Base-by-base conservation (phyloP, 495 filamentous ascomycete species). In the Niebla homalea region DNA sequence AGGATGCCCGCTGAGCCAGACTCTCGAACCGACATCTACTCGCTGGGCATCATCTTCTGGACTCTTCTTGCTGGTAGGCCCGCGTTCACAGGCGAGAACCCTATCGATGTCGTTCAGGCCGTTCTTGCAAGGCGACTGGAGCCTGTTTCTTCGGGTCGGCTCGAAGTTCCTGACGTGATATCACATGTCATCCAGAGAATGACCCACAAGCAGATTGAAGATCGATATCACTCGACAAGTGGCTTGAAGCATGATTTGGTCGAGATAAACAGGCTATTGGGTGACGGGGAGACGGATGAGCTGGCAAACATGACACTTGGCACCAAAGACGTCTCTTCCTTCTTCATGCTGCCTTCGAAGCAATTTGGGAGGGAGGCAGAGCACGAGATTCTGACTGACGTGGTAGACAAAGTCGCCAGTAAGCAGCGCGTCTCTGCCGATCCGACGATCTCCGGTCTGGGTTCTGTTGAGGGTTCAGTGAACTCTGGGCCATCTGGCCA, bases 1-100 rank as follows among this genome's bases (percentile, higher is more conserved):
- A 79, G 89, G 15, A 82, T 93, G 76, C 83, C 86, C 2, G 87
- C 83, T 16, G 87, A 92, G 58, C 89, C 89, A 1, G 88, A 95
- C 65, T 84, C 78, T 49, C 76, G 89, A 41, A 94, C 88, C 10
- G 89, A 94, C 65, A 89, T 94, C 32, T 95, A 94, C 62, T 49
- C 47, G 11, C 25, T 39, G 35, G 89, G 89, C 12, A 75, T 93
- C 47, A 63, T 94, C 5, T 90, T 94, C 60, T 95, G 85, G 82
- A 84, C 74, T 21, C 79, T 94, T 67, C 69, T 95, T 40, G 83
- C 83, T 15, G 85, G 85, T 21, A 79, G 82, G 56, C 71, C 81
- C 4, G 80, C 85, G 0, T 95, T 89, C 55, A 79, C 79, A 26
- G 89, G 87, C 7, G 72, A 73, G 36, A 82, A 82, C 4, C 84